Conservation (phyloP, 2,329 filamentous ascomycete species). For the Paraphaeosphaeria minitans region DNA sequence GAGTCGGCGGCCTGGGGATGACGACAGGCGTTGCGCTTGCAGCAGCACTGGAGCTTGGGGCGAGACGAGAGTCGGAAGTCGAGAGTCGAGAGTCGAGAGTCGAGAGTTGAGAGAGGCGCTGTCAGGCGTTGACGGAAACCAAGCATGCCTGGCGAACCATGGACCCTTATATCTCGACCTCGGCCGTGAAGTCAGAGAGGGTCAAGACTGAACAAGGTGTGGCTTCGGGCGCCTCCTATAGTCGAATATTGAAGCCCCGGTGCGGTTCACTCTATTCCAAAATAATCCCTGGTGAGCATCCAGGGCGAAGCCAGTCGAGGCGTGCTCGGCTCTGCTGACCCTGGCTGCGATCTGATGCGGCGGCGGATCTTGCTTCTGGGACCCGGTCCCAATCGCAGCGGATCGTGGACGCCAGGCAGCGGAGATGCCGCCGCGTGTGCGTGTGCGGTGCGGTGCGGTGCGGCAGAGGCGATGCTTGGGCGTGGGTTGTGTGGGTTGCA, state of each 20-base stretch:
- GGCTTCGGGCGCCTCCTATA: conserved; percentile 41
- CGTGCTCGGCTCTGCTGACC: conserved; percentile 29
- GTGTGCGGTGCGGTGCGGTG: conserved; percentile 13
- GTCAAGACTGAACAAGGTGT: conserved; percentile 21
- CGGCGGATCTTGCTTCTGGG: conserved; percentile 14
- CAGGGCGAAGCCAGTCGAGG: conserved; percentile 32
- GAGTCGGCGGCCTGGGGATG: conserved; percentile 7
- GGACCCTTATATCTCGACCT: conserved; percentile 33
- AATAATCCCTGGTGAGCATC: conserved; percentile 39
- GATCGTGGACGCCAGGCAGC: conserved; percentile 12
- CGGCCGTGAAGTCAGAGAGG: conserved; percentile 19
- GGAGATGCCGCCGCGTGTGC: conserved; percentile 14
- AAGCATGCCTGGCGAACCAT: conserved; percentile 20
- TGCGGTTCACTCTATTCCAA: conserved; percentile 32
- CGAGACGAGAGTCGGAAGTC: not conserved
- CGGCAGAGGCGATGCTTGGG: conserved; percentile 10
- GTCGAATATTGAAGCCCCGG: conserved; percentile 35
- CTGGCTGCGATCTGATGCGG: conserved; percentile 23
- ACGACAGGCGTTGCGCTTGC: conserved; percentile 7
- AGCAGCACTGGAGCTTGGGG: not conserved
- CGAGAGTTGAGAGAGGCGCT: not conserved
- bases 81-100: not conserved
- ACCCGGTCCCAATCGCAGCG: conserved; percentile 28
- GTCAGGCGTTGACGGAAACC: conserved; percentile 15
- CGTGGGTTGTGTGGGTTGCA: not conserved